These are phyloP conservation scores for Fusarium azukiicola DNA, from an alignment of 2,329 filamentous ascomycete genomes.

Conservation along the genomic window DNA sequence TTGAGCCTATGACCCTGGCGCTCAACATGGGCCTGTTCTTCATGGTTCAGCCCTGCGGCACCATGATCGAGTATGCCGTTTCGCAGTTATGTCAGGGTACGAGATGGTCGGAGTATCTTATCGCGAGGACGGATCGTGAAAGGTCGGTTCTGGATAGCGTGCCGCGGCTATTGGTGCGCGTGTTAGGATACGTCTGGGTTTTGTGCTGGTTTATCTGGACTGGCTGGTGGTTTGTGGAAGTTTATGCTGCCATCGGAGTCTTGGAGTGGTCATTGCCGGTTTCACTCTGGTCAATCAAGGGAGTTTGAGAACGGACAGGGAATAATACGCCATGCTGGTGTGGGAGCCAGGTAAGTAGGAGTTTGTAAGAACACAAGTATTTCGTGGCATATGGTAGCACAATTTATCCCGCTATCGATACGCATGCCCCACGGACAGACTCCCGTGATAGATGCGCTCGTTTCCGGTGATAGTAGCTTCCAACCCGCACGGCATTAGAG, in stretches of 20 bases:
- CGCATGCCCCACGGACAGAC: not conserved
- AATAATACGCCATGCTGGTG: not conserved
- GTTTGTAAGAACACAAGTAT: not conserved
- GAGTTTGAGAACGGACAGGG: not conserved
- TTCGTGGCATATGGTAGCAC: not conserved
- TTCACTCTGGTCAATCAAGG: constrained; percentile 23
- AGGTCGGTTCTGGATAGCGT: not conserved
- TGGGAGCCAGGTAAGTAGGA: not conserved
- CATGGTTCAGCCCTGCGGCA: constrained; percentile 28
- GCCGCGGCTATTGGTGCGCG: not conserved
- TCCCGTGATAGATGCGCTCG: not conserved
- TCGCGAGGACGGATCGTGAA: not conserved
- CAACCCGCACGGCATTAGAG: not conserved
- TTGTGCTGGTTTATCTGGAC: constrained; percentile 31
- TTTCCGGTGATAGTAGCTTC: not conserved
- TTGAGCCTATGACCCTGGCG: not conserved
- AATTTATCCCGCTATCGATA: not conserved
- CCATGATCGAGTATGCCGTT: constrained; percentile 19
- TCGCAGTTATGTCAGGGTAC: not conserved
- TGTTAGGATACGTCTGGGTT: constrained; percentile 33
- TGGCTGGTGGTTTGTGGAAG: constrained; percentile 36
- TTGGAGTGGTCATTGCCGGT: constrained; percentile 35
- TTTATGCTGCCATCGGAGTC: constrained; percentile 31
- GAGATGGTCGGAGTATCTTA: not conserved
- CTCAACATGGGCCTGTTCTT: constrained; percentile 30